These are phyloP conservation scores for Mercurialis annua DNA, from an alignment of 345 rosid genomes.

Conservation along the genomic window DNA sequence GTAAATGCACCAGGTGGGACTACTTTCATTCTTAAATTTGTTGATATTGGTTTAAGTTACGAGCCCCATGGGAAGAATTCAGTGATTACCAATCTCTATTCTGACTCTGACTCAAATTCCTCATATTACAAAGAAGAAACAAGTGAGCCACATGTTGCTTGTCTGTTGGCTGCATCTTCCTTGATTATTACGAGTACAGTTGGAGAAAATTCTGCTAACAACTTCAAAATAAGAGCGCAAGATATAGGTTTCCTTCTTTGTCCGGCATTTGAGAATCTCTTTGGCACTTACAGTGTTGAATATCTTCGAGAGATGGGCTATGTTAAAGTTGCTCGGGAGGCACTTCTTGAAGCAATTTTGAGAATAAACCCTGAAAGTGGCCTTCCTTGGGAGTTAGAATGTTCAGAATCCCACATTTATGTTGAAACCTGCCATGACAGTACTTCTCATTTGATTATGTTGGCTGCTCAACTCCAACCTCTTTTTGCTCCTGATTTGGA, in stretches of 20 bases:
- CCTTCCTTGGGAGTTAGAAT: conserved; percentile 75
- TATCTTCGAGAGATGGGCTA: conserved; percentile 65
- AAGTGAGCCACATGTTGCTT: conserved; percentile 48
- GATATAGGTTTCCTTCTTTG: conserved; percentile 88
- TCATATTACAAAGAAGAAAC: conserved; percentile 33
- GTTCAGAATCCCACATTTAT: conserved; percentile 56
- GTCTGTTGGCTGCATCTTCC: conserved; percentile 88
- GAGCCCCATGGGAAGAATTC: conserved; percentile 58
- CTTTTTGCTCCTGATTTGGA: conserved; percentile 87
- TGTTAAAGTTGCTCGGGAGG: conserved; percentile 73
- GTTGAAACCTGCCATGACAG: conserved; percentile 89
- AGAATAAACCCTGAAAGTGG: conserved; percentile 53
- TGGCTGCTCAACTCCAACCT: conserved; percentile 79
- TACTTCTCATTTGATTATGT: conserved; percentile 63
- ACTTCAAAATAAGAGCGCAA: conserved; percentile 60
- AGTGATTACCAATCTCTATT: conserved; percentile 16
- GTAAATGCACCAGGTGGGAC: conserved; percentile 34
- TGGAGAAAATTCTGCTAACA: conserved; percentile 41
- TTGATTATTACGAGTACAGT: conserved; percentile 49
- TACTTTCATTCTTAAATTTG: conserved; percentile 70
- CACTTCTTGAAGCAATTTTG: conserved; percentile 60
- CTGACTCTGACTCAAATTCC: conserved; percentile 25
- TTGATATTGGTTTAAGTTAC: conserved; percentile 84
- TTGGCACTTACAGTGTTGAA: conserved; percentile 51
- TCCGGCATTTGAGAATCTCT: conserved; percentile 43